Percentiles rank a stretch among this genome's conserved stretches.
Conservation (phyloP, 176 grass and related monocot species). For the Areca catechu region DNA sequence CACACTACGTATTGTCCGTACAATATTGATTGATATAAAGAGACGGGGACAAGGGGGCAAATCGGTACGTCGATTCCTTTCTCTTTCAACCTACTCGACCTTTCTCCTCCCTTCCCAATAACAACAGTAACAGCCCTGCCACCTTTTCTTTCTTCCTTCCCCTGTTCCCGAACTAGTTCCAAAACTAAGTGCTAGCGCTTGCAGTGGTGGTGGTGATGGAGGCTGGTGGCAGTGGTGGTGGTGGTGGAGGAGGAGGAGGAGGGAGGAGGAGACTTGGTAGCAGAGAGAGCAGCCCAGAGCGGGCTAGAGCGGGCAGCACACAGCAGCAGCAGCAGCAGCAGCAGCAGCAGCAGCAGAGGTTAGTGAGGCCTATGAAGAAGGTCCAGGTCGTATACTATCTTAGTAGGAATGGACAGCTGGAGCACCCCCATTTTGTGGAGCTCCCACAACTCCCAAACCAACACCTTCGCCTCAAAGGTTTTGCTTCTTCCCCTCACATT, state of each 20-base stretch:
- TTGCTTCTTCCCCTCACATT: neutral
- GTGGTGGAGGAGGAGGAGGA: constrained; percentile 51
- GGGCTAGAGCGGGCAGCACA: constrained; percentile 31
- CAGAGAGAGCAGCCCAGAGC: constrained; percentile 62
- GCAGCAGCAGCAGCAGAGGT: constrained; percentile 10
- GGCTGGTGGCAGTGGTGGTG: constrained; percentile 1
- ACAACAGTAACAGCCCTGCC: neutral
- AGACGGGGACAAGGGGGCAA: too few species aligned
- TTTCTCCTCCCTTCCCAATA: too few species aligned
- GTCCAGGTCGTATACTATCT: constrained; percentile 97
- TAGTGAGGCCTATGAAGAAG: constrained; percentile 42
- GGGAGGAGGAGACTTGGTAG: constrained; percentile 36
- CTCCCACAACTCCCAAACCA: constrained; percentile 66
- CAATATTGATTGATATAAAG: too few species aligned
- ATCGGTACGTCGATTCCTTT: too few species aligned
- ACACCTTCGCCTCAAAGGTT: constrained; percentile 88
- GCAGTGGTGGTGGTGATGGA: constrained; percentile 29
- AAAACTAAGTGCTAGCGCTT: too few species aligned
- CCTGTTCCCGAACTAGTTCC: neutral
- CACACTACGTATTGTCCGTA: too few species aligned
- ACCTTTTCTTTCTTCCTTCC: neutral
- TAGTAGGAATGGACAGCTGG: constrained; percentile 85
- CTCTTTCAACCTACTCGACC: too few species aligned
- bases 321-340: too few species aligned
- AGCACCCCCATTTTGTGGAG: constrained; percentile 99